Evolutionary conservation across 345 rosid species (phyloP), one percentile per base, ranked within the genome.

Genomic region (Moricandia arvensis): DNA sequence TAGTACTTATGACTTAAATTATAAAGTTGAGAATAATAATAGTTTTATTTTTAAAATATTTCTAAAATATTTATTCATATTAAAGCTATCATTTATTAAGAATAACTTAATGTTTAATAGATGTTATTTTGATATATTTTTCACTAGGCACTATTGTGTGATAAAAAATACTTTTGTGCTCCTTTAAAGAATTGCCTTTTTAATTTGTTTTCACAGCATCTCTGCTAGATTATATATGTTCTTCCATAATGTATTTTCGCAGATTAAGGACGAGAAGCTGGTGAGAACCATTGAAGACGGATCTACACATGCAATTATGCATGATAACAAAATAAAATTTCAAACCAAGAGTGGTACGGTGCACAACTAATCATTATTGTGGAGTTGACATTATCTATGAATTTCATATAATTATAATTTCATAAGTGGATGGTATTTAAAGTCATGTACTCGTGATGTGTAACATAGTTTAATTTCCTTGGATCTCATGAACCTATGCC

Each of bases 401-500:
- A 6, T 49, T 61, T 15, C 63, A 37, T 53, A 11, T 30, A 12
- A 59, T 59, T 59, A 27, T 12, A 12, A 5, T 27, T 27, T 27
- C 27, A 2, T 12, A 58, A 58, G 31, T 58, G 3, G 10, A 26
- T 59, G 4, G 33, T 68, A 68, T 51, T 21, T 51, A 54, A 69
- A 69, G 64, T 55, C 80, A 76, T 62, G 27, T 18, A 68, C n/a
- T 51, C 75, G 70, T 76, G 75, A 63, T 29, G 64, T 21, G 21
- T 69, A 41, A 37, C 51, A 76, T 70, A 41, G 31, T 76, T 70
- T 13, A 63, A 31, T 29, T 51, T 70, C 21, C 75, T 35, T 55
- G 71, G 69, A 70, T 70, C 75, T 41, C 80, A 76, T 69, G 65
- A 76, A 75, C 11, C 31, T 70, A 54, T 69, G 41, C 80, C 75